Evolutionary conservation across 2,329 filamentous ascomycete species (phyloP), one percentile per base, ranked within the genome.

Genomic region (Fusarium tricinctum): DNA sequence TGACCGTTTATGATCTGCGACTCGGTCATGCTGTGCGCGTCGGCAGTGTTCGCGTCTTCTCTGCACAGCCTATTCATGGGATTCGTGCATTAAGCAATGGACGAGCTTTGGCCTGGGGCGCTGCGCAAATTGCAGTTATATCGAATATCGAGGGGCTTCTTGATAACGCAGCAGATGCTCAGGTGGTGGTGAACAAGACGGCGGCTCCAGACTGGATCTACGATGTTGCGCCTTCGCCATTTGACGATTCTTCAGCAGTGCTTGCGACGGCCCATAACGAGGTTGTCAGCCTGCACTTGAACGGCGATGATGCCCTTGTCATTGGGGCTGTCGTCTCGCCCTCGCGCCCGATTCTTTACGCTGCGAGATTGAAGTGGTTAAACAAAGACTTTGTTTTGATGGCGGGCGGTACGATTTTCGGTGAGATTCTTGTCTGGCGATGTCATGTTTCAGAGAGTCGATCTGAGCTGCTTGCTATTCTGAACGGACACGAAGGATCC

Each of bases 351-450:
- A 94, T 97, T 55, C 84, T 99, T 9, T 99, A 97, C 78, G 92
- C 93, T 17, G 95, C 94, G 7, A 88, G 92, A 73, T 78, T 97
- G 19, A 80, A 84, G 39, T 92, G 91, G 85, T 79, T 89, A 9
- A 84, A 85, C 8, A 54, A 78, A 8, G 81, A 83, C 44, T 82
- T 83, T 51, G 82, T 97, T 45, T 84, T 97, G 20, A 87, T 97
- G 50, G 93, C 93, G 8, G 92, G 92, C 5, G 96, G 96, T 2
- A 98, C 96, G 0, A 94, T 95, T 2, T 98, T 98, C 79, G 96
- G 96, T 5, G 94, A 98, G 78, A 92, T 99, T 33, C 84, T 97
- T 38, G 87, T 97, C 17, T 98, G 96, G 96, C 92, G 90, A 68
- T 94, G 88, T 71, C 80, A 81, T 46, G 71, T 85, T n/a, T 33